phyloP scores from a whole-genome alignment of 1,284 basidiomycete genomes.

The Fomitopsis palustris region DNA sequence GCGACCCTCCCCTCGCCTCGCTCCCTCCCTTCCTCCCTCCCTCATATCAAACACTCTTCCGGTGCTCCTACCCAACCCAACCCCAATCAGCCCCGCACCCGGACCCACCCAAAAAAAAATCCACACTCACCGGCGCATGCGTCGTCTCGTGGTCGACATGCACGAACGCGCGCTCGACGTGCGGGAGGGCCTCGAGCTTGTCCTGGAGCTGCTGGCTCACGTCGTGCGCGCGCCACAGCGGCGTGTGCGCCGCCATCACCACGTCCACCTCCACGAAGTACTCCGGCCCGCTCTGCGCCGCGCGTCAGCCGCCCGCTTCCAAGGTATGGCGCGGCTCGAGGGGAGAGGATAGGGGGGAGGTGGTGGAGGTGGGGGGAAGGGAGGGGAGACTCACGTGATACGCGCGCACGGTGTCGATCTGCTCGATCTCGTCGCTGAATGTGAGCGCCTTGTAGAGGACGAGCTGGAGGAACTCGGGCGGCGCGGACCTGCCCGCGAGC shows the following conservation, averaged over 20 bases:
- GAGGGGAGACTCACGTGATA: slow-evolving; percentile 63
- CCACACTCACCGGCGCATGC: slow-evolving; percentile 66
- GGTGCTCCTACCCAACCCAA: slow-evolving; percentile 27
- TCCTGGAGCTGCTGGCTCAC: slow-evolving; percentile 91
- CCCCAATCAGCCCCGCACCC: background rate
- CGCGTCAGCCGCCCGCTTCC: background rate
- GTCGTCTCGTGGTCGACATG: slow-evolving; percentile 93
- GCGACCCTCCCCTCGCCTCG: too few relatives aligned
- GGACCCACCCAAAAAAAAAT: background rate
- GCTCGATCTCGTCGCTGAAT: slow-evolving; percentile 82
- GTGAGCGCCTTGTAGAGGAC: slow-evolving; percentile 92
- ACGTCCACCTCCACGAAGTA: slow-evolving; percentile 96
- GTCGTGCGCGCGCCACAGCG: slow-evolving; percentile 91
- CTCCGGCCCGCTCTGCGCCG: slow-evolving; percentile 38
- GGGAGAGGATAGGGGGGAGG: too few relatives aligned
- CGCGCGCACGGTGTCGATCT: slow-evolving; percentile 86
- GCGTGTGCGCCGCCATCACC: slow-evolving; percentile 88
- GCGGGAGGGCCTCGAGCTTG: slow-evolving; percentile 88
- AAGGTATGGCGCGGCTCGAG: slow-evolving; percentile 59
- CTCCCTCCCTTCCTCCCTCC: too few relatives aligned
- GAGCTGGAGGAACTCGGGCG: slow-evolving; percentile 86
- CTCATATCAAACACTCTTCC: slow-evolving; percentile 25
- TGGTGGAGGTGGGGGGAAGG: background rate
- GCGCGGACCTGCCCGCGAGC: slow-evolving; percentile 88
- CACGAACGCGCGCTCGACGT: slow-evolving; percentile 90